phyloP scores from a whole-genome alignment of 257 asterid species.

The Cruciata laevipes region DNA sequence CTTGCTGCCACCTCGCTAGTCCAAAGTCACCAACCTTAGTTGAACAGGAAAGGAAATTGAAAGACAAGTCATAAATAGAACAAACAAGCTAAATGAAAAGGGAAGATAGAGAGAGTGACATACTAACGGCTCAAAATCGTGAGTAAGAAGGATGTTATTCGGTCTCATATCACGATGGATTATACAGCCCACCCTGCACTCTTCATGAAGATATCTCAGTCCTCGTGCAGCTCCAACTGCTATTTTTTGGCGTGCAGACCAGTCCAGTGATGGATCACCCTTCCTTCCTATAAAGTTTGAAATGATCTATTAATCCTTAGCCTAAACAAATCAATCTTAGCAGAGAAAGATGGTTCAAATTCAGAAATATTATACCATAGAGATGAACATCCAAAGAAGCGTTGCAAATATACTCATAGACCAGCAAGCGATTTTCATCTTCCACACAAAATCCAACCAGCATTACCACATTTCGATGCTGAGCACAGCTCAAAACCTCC shows the following conservation, averaged over 20 bases:
- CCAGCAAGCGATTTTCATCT: constrained; percentile 59
- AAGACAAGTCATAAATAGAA: neutral
- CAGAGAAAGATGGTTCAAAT: neutral
- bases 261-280: constrained; percentile 38
- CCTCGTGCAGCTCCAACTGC: constrained; percentile 92
- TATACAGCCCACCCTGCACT: constrained; percentile 90
- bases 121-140: constrained; percentile 91
- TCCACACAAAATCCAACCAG: constrained; percentile 84
- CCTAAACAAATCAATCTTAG: neutral
- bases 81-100: neutral
- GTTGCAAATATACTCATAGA: constrained; percentile 82
- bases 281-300: constrained; percentile 32
- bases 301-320: neutral
- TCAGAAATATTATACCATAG: constrained; percentile 40
- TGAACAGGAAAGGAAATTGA: neutral
- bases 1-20: constrained; percentile 64
- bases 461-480: constrained; percentile 88
- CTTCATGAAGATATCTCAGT: constrained; percentile 88
- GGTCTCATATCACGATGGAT: constrained; percentile 93
- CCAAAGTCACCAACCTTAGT: constrained; percentile 90
- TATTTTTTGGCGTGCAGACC: constrained; percentile 68
- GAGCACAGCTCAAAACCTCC: constrained; percentile 87
- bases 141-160: constrained; percentile 89
- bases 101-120: constrained; percentile 12
- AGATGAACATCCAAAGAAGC: constrained; percentile 83